phyloP scores from a whole-genome alignment of 345 rosid genomes.

The Reutealis trisperma region DNA sequence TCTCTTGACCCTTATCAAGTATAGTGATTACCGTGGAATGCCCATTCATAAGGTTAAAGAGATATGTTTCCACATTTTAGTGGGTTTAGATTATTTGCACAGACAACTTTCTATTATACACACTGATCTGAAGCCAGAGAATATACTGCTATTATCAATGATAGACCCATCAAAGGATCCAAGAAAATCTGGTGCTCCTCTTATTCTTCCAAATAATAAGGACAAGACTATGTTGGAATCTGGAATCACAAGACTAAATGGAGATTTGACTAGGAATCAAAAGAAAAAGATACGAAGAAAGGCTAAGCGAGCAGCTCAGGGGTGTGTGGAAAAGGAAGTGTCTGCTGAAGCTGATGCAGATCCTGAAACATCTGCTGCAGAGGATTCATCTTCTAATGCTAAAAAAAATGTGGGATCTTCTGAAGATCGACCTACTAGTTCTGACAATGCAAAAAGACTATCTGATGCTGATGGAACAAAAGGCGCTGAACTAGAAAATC shows the following conservation, averaged over 20 bases:
- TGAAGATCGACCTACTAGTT: slow-evolving; percentile 42
- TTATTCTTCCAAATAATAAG: slow-evolving; percentile 45
- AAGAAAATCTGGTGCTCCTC: slow-evolving; percentile 45
- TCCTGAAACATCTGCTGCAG: slow-evolving; percentile 41
- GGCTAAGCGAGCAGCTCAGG: slow-evolving; percentile 59
- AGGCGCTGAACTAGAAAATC: slow-evolving; percentile 27
- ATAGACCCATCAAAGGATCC: slow-evolving; percentile 65
- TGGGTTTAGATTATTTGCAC: slow-evolving; percentile 72
- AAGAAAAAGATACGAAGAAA: slow-evolving; percentile 62
- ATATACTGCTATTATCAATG: slow-evolving; percentile 58
- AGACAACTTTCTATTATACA: slow-evolving; percentile 74
- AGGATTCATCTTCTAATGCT: slow-evolving; percentile 28
- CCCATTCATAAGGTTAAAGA: slow-evolving; percentile 61
- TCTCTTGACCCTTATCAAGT: slow-evolving; percentile 69
- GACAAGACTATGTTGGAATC: slow-evolving; percentile 41
- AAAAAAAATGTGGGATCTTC: slow-evolving; percentile 29
- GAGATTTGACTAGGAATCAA: slow-evolving; percentile 54
- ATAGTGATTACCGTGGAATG: slow-evolving; percentile 54
- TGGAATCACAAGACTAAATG: slow-evolving; percentile 39
- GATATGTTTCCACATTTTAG: slow-evolving; percentile 55
- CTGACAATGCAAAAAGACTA: slow-evolving; percentile 27
- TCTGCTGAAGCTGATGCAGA: slow-evolving; percentile 37
- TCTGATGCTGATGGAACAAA: slow-evolving; percentile 48
- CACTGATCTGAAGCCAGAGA: slow-evolving; percentile 72
- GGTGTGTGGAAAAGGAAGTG: slow-evolving; percentile 48